Base-by-base conservation (phyloP, 2,329 filamentous ascomycete genomes). In the Colletotrichum sojae region DNA sequence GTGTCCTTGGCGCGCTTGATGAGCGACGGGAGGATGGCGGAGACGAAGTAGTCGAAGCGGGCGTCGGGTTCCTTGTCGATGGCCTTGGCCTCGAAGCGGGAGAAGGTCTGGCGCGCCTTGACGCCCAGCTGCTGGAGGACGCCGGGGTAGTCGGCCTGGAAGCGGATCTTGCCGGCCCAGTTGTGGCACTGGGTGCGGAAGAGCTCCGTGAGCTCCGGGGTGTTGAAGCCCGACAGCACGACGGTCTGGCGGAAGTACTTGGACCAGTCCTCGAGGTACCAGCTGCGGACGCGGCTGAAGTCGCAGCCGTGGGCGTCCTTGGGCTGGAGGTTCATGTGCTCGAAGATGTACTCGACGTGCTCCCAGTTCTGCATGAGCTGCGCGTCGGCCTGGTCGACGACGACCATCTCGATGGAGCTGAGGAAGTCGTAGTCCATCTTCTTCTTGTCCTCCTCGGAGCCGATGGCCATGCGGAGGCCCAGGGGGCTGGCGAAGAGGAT, bases 291-390 rank as follows among this genome's bases (percentile, higher is more conserved):
- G 18, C 96, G 92, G 73, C 92, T 93, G 78, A 98, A 97, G 83
- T 99, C 96, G 76, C 94, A 97, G 72, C 93, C 95, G 79, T 98
- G 95, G 1, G 94, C 89, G 74, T 97, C 93, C 76, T 92, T 94
- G 45, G 96, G 95, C 75, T 97, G 94, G 22, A 92, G 86, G 78
- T 99, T 99, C 71, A 99, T 88, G 78, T 97, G 94, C 71, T 94
- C 90, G 76, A 98, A 95, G 74, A 98, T 92, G 78, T 93, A 93
- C 78, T 97, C 93, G 70, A 98, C 89, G 77, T 99, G 95, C 76
- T 98, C 94, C 95, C 95, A 98, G 79, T 97, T 98, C 79, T 99
- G 96, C 94, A 98, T 98, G 9, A 97, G 88, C 49, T 98, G 88
- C 0, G 94, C 94, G 79, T 98, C 95, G 13, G 94, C 92, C 80